Percentiles rank a stretch among this genome's conserved stretches.
These are phyloP conservation scores for Aspergillus sp. DNA, from an alignment of 2,329 filamentous ascomycete species.

Conservation along the genomic window DNA sequence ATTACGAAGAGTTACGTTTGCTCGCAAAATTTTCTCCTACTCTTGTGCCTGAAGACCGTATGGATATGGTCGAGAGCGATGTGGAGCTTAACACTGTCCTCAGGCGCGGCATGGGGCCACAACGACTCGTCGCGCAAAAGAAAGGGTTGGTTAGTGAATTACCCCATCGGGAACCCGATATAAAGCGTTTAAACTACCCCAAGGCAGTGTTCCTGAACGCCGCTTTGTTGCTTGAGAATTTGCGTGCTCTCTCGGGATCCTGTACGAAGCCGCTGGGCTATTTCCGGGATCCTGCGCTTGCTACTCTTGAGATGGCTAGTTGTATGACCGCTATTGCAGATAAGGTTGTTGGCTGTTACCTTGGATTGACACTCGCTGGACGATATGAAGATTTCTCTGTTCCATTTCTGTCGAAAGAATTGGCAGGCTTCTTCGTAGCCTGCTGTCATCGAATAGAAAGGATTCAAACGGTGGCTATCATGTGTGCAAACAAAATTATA, in stretches of 20 bases:
- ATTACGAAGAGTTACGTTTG: conserved; percentile 73
- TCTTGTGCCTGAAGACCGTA: conserved; percentile 81
- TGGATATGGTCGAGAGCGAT: conserved; percentile 89
- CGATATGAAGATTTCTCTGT: conserved; percentile 79
- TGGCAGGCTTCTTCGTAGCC: conserved; percentile 78
- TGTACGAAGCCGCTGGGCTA: conserved; percentile 88
- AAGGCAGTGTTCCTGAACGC: conserved; percentile 92
- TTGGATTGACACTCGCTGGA: conserved; percentile 71
- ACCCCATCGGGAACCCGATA: conserved; percentile 73
- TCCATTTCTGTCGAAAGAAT: conserved; percentile 82
- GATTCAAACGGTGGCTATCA: conserved; percentile 82
- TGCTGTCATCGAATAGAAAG: conserved; percentile 93
- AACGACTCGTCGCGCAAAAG: conserved; percentile 73
- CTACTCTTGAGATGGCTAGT: conserved; percentile 59
- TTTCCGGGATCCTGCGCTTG: conserved; percentile 87
- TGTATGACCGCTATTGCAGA: conserved; percentile 64
- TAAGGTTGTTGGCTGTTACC: conserved; percentile 76
- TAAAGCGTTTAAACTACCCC: conserved; percentile 80
- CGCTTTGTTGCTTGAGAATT: conserved; percentile 81
- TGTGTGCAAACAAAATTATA: conserved; percentile 83
- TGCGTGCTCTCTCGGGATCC: conserved; percentile 82
- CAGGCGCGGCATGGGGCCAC: conserved; percentile 76
- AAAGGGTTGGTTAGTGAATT: conserved; percentile 72
- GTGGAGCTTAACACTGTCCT: conserved; percentile 95
- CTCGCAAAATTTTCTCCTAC: conserved; percentile 87